Evolutionary conservation across 257 asterid species (phyloP), one percentile per base, ranked within the genome.

Genomic region (Anisodus acutangulus): DNA sequence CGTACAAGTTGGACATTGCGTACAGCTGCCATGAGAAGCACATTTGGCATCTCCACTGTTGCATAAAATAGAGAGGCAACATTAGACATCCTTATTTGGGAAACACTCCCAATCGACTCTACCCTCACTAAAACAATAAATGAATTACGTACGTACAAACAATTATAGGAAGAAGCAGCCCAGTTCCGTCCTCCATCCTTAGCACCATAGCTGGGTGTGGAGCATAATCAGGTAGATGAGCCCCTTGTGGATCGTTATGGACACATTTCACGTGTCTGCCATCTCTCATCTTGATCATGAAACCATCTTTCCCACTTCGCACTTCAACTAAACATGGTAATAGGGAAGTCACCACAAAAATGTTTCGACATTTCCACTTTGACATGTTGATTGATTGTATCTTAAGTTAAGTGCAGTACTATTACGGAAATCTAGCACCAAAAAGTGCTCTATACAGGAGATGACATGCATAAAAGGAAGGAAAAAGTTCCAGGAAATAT

Each of bases 31-130:
- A 97, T 97, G 76, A 97, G 98, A 69, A 97, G 86, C 86, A 90
- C 94, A 87, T 97, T 94, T 2, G 97, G 97, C 98, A 95, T 94
- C 95, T 97, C 98, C 98, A 94, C 99, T 97, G 93, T 53, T 59
- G 80, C 55, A 47, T 47, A 74, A 89, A 2, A 86, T 79, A 80
- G 59, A 26, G 69, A 31, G 64, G 5, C 17, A 85, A 83, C 39
- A 31, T 19, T 54, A 59, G 49, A 79, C 31, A 17, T 1, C 13
- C 45, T 66, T 66, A 9, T 66, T 31, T 66, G 45, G 8, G 31
- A 11, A 66, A 66, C 45, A 31, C 13, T 49, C 45, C 43, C 62
- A 22, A 49, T 12, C 10, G 11, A 49, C 41, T 49, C 16, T 71
- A 39, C 3, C 13, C n/a, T n/a, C 43, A 80, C 37, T 67, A 71